Percentiles rank a stretch among this genome's conserved stretches.
phyloP scores from a whole-genome alignment of 306 rosid genomes.

The Luffa aegyptiaca region DNA sequence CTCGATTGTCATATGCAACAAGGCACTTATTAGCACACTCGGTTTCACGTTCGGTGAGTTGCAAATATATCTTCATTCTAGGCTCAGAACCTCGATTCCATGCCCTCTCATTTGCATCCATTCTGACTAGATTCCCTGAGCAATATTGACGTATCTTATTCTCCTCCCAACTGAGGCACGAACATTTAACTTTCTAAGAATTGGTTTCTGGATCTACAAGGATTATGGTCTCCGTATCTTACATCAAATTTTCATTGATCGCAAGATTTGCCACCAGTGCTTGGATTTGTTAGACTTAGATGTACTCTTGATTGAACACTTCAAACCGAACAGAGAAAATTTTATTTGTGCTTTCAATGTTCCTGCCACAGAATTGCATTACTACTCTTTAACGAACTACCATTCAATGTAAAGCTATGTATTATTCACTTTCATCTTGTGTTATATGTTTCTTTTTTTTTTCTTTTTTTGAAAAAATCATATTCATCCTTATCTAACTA shows the following conservation, averaged over 20 bases:
- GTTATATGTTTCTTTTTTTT: neutral
- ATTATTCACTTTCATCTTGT: neutral
- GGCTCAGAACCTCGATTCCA: neutral
- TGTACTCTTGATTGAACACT: neutral
- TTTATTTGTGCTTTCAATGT: neutral
- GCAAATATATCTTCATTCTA: neutral
- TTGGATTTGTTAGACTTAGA: neutral
- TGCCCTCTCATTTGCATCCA: neutral
- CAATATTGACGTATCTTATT: neutral
- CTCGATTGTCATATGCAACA: conserved; percentile 30
- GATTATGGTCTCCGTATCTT: neutral
- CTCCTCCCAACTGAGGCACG: neutral
- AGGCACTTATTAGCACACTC: conserved; percentile 28
- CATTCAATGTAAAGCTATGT: neutral
- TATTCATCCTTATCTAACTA: neutral
- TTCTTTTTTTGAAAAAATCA: neutral
- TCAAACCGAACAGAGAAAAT: neutral
- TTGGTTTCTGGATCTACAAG: conserved; percentile 3
- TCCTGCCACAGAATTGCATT: neutral
- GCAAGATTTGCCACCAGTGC: neutral
- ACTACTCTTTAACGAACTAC: neutral
- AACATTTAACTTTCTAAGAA: neutral
- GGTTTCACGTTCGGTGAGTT: conserved; percentile 32
- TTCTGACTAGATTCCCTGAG: neutral
- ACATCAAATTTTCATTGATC: neutral